Base-by-base conservation (phyloP, 208 protist genomes). In the Trypanosoma melophagium region DNA sequence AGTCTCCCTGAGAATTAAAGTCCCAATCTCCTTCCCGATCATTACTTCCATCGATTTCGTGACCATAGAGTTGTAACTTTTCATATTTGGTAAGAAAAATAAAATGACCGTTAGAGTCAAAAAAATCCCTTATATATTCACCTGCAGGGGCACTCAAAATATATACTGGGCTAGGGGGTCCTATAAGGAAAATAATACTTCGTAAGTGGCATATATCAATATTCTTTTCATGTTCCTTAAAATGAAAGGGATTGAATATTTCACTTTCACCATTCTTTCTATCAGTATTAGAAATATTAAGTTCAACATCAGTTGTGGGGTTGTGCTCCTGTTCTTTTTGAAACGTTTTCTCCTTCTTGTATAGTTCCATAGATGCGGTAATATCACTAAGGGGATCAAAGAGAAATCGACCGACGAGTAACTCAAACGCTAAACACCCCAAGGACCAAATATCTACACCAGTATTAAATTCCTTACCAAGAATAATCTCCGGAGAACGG, bases 361-460 rank as follows among this genome's bases (percentile, higher is more conserved):
- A 19, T 7, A 25, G 35, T 31, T 50, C 55, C 35, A 47, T 14
- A 25, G 40, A 22, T 10, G 54, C 55, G n/a, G 21, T 40, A 49
- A 56, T 52, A 22, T 69, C 65, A 52, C 31, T 24, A 25, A 55
- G 5, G 55, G 78, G 74, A 42, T 95, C 87, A 35, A 95, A 81
- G 49, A 93, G 66, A 58, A 86, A 84, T 52, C 62, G 70, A 1
- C 85, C 89, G 19, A 74, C 80, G 51, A 95, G 63, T 56, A 95
- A 77, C 55, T 95, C 89, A 76, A 87, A 95, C 9, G 88, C 82
- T 47, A 90, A 78, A 71, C 89, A 95, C 19, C 76, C 89, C 0
- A 95, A 38, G 4, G 80, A 89, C 89, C 89, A 95, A 19, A 95
- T 64, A 63, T 95, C 89, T 24, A 86, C 78, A 14, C 80, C 77